phyloP scores from a whole-genome alignment of 208 protist species.

The Naegleria gruberi region DNA sequence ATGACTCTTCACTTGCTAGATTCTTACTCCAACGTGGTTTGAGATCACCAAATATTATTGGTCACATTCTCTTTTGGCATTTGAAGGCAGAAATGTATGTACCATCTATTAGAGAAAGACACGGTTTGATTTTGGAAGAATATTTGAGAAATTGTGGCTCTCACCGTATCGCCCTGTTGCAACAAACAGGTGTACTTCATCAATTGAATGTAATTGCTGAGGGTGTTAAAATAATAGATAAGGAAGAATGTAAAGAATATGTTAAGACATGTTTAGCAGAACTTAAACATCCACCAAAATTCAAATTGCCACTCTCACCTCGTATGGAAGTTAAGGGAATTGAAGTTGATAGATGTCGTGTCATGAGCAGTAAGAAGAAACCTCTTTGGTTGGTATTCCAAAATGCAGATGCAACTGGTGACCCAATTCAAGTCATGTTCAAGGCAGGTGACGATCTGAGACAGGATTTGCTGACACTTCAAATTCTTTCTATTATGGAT shows the following conservation, averaged over 20 bases:
- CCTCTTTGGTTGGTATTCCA: constrained; percentile 77
- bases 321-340: constrained; percentile 59
- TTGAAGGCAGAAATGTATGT: constrained; percentile 70
- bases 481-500: constrained; percentile 84
- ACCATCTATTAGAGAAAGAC: constrained; percentile 55
- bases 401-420: constrained; percentile 54
- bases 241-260: background rate
- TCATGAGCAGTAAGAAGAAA: constrained; percentile 81
- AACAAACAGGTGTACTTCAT: constrained; percentile 44
- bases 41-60: constrained; percentile 59
- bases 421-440: constrained; percentile 50
- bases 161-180: background rate
- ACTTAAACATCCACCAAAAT: constrained; percentile 50
- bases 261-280: background rate
- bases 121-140: constrained; percentile 64
- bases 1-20: constrained; percentile 56
- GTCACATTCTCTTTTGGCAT: constrained; percentile 70
- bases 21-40: constrained; percentile 63
- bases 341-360: constrained; percentile 71
- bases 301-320: constrained; percentile 59
- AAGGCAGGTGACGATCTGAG: constrained; percentile 82
- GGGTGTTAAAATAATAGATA: constrained; percentile 28
- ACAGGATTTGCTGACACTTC: constrained; percentile 81
- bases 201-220: constrained; percentile 53
- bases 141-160: background rate